A percentile compares a stretch with the other conserved stretches of the same genome.
Evolutionary conservation across 2,329 filamentous ascomycete genomes (phyloP).

Genomic region (Colletotrichum gloeosporioides): DNA sequence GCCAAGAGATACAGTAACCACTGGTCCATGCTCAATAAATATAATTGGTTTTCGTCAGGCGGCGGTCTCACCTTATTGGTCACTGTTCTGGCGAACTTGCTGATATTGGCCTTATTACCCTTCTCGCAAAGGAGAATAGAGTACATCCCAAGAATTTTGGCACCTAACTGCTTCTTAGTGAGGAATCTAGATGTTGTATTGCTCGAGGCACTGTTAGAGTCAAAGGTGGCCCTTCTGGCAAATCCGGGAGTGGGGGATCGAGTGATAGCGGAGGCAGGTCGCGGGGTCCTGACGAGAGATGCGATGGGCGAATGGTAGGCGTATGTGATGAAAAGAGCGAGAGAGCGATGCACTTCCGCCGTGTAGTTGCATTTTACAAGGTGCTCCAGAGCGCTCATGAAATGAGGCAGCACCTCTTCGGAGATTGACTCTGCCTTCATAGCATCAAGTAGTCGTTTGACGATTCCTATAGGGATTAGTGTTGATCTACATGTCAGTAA

Average conservation of each 20-base stretch:
- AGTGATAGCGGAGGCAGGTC: constrained; percentile 42
- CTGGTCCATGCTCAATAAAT: constrained; percentile 46
- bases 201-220: constrained; percentile 30
- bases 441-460: constrained; percentile 88
- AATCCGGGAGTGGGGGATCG: constrained; percentile 46
- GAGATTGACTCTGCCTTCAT: constrained; percentile 84
- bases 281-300: constrained; percentile 58
- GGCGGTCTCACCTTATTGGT: constrained; percentile 79
- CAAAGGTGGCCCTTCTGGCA: constrained; percentile 41
- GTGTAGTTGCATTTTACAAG: constrained; percentile 83
- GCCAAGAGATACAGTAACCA: constrained; percentile 92
- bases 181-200: constrained; percentile 44
- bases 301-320: constrained; percentile 70
- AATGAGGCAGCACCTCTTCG: constrained; percentile 74
- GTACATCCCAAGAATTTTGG: constrained; percentile 79
- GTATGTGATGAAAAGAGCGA: constrained; percentile 93
- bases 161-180: constrained; percentile 74
- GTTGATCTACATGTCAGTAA: neutral
- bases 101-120: constrained; percentile 70
- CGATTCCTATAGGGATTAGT: constrained; percentile 66
- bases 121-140: constrained; percentile 78
- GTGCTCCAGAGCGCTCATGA: constrained; percentile 79
- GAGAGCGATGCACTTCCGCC: constrained; percentile 81
- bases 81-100: constrained; percentile 91
- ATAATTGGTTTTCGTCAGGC: constrained; percentile 19